Conservation (phyloP, 345 rosid species). For the Jatropha curcas region DNA sequence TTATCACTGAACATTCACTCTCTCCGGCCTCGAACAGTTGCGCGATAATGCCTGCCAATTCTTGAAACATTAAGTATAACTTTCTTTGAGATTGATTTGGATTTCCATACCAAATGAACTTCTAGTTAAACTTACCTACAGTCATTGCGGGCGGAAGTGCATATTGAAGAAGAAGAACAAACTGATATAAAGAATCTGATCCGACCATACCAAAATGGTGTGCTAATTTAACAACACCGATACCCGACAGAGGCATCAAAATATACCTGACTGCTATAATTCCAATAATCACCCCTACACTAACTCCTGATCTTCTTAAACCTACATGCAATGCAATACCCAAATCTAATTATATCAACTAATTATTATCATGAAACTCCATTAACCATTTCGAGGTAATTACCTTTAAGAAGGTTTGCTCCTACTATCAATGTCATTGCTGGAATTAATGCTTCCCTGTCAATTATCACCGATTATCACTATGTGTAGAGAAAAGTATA, state of each 20-base stretch:
- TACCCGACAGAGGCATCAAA: slow-evolving; percentile 39
- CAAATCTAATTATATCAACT: too few relatives aligned
- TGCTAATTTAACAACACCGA: slow-evolving; percentile 36
- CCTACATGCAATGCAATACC: slow-evolving; percentile 42
- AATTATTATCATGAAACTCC: background rate
- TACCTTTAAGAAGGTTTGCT: slow-evolving; percentile 48
- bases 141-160: slow-evolving; percentile 54
- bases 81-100: too few relatives aligned
- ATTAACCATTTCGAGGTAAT: too few relatives aligned
- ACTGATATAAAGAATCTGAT: slow-evolving; percentile 44
- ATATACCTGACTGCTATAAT: slow-evolving; percentile 35
- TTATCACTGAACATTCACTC: slow-evolving; percentile 6
- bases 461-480: too few relatives aligned
- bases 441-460: slow-evolving; percentile 48
- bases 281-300: slow-evolving; percentile 29
- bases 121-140: slow-evolving; percentile 34
- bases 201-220: slow-evolving; percentile 33
- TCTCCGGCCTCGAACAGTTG: slow-evolving; percentile 1
- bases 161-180: slow-evolving; percentile 52
- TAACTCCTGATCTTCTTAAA: slow-evolving; percentile 36
- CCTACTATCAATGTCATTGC: slow-evolving; percentile 43
- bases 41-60: background rate
- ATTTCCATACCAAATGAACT: too few relatives aligned
- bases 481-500: too few relatives aligned
- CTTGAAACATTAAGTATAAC: too few relatives aligned